A percentile compares a stretch with the other conserved stretches of the same genome.
Evolutionary conservation across 805 yeast species (phyloP).

Genomic region (Candida broadrunensis): DNA sequence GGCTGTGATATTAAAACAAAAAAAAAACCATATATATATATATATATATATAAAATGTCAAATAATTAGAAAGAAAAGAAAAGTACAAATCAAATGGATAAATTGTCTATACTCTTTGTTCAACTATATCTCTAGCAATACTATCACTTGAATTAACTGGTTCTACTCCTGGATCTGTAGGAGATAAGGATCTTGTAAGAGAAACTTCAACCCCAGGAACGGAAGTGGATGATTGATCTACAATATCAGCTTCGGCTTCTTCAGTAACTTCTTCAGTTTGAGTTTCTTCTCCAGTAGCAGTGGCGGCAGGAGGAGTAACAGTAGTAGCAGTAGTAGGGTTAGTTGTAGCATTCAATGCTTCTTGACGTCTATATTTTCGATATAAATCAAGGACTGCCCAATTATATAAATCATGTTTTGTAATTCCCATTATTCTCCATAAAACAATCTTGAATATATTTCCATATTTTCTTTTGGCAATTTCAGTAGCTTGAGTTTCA

Average conservation of each 20-base stretch:
- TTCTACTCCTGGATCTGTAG: neutral
- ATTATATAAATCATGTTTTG: constrained; percentile 45
- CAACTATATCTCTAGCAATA: constrained; percentile 14
- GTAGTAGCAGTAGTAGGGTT: neutral
- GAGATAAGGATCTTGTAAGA: neutral
- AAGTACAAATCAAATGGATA: no score
- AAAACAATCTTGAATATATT: constrained; percentile 31
- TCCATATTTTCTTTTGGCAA: constrained; percentile 33
- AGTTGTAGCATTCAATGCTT: constrained; percentile 1
- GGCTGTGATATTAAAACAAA: no score
- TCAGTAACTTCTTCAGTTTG: neutral
- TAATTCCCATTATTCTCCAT: constrained; percentile 59
- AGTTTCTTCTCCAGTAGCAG: neutral
- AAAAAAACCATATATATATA: no score
- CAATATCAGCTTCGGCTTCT: neutral
- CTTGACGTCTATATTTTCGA: constrained; percentile 11
- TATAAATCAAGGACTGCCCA: constrained; percentile 41
- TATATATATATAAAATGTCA: no score
- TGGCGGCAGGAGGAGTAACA: constrained; percentile 1
- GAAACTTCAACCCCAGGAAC: no score
- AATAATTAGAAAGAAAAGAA: no score
- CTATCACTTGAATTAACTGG: constrained; percentile 2
- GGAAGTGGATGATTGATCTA: neutral
- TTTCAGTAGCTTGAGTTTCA: constrained; percentile 42
- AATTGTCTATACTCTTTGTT: constrained; percentile 18